Evolutionary conservation across 78 protist genomes (phyloP).

Genomic region (Emiliania huxleyi): DNA sequence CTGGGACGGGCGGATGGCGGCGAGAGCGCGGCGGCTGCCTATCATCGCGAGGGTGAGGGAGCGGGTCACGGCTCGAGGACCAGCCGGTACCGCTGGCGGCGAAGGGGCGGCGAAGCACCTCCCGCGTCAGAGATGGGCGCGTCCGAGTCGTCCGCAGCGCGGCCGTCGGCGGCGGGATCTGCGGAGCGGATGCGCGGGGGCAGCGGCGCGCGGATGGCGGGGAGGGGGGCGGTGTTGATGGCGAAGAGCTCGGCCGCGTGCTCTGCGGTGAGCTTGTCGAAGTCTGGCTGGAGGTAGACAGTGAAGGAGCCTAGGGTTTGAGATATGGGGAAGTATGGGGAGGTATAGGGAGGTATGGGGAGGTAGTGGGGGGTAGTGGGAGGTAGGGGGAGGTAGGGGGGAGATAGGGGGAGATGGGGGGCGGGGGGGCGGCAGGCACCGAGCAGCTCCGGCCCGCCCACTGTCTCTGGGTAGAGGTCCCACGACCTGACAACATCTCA

Average conservation of each 20-base stretch:
- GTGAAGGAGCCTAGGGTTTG: constrained; percentile 30
- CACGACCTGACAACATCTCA: too few relatives aligned
- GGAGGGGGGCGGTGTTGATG: not conserved
- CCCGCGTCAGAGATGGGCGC: not conserved
- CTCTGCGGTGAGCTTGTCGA: not conserved
- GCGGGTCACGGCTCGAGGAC: too few relatives aligned
- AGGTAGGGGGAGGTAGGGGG: too few relatives aligned
- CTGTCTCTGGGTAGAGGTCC: constrained; percentile 13
- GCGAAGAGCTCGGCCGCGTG: not conserved
- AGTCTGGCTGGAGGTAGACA: not conserved
- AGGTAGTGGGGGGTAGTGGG: too few relatives aligned
- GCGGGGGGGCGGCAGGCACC: too few relatives aligned
- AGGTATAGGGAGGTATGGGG: too few relatives aligned
- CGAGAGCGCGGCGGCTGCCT: not conserved
- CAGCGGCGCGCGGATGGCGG: too few relatives aligned
- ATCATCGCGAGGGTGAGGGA: not conserved
- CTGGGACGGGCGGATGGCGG: not conserved
- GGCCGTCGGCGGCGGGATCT: not conserved
- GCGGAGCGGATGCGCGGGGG: not conserved
- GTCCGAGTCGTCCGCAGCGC: not conserved
- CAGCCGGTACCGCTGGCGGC: too few relatives aligned
- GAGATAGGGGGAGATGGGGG: too few relatives aligned
- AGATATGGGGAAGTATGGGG: too few relatives aligned
- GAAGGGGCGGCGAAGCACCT: too few relatives aligned
- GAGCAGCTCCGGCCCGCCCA: constrained; percentile 9